These are phyloP conservation scores for Strombidium stylifer DNA, from an alignment of 73 alveolate species.

Conservation along the genomic window DNA sequence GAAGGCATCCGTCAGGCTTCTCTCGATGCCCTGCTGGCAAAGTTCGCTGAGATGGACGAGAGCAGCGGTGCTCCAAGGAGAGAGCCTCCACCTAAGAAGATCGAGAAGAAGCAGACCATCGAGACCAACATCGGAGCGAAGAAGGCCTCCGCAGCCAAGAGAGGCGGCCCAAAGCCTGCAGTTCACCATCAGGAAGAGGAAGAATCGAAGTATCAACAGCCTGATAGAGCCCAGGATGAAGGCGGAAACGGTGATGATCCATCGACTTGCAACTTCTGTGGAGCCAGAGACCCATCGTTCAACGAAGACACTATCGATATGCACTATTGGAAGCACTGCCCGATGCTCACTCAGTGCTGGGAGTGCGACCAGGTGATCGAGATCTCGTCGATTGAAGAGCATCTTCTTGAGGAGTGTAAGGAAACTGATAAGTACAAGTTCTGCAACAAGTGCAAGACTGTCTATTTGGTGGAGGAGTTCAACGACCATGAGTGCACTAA, in stretches of 20 bases:
- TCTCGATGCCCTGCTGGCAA: constrained; percentile 73
- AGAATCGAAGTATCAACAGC: no score
- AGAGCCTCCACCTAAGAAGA: no score
- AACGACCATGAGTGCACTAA: constrained; percentile 51
- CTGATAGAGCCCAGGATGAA: neutral
- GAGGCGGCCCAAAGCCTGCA: no score
- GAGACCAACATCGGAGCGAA: constrained; percentile 42
- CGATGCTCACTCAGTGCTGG: constrained; percentile 87
- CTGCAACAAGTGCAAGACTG: constrained; percentile 27
- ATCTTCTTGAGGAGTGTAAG: constrained; percentile 48
- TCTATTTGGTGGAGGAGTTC: constrained; percentile 27
- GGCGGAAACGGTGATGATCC: neutral
- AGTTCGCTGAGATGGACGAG: constrained; percentile 80
- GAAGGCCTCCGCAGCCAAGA: no score
- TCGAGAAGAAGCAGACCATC: constrained; percentile 23
- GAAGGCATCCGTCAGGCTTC: constrained; percentile 88
- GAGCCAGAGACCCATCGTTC: constrained; percentile 74
- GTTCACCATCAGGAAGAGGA: no score
- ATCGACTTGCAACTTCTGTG: constrained; percentile 85
- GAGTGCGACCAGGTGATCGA: constrained; percentile 90
- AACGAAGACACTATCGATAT: constrained; percentile 79
- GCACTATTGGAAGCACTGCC: constrained; percentile 95
- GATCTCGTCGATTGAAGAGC: constrained; percentile 80
- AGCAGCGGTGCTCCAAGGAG: constrained; percentile 15
- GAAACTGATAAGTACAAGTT: constrained; percentile 22